Conservation (phyloP, 768 basidiomycete species). For the Suillus ampliporus region DNA sequence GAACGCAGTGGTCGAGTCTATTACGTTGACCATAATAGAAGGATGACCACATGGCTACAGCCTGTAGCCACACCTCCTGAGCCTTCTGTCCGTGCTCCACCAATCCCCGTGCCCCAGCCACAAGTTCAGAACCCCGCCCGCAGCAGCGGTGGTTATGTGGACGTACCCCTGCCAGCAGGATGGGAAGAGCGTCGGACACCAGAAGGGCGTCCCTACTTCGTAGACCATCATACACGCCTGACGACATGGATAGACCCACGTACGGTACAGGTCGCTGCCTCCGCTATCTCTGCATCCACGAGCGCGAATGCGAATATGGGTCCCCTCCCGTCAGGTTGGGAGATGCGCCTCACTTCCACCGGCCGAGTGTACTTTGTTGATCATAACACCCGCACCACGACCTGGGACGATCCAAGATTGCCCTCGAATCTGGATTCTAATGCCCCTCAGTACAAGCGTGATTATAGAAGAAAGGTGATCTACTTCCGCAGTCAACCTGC, state of each 20-base stretch:
- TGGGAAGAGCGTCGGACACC: slow-evolving; percentile 93
- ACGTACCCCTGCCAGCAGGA: slow-evolving; percentile 80
- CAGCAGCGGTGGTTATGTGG: slow-evolving; percentile 46
- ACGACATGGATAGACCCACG: slow-evolving; percentile 94
- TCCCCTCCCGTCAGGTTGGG: slow-evolving; percentile 90
- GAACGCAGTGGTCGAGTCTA: slow-evolving; percentile 68
- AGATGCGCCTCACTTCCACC: slow-evolving; percentile 90
- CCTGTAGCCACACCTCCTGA: slow-evolving; percentile 36
- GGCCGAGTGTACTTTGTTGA: slow-evolving; percentile 91
- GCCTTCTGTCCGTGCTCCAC: slow-evolving; percentile 22
- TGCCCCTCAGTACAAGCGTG: slow-evolving; percentile 95
- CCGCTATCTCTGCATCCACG: slow-evolving; percentile 48
- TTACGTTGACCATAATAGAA: slow-evolving; percentile 87
- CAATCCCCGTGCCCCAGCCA: slow-evolving; percentile 25
- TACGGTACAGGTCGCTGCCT: slow-evolving; percentile 51
- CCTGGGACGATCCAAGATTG: slow-evolving; percentile 92
- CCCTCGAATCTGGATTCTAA: slow-evolving; percentile 84
- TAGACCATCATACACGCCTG: slow-evolving; percentile 81
- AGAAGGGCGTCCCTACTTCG: slow-evolving; percentile 81
- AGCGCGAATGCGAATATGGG: slow-evolving; percentile 69
- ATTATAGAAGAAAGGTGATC: slow-evolving; percentile 89
- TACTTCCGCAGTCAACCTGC: slow-evolving; percentile 93
- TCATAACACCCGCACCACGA: slow-evolving; percentile 87
- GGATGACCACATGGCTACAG: slow-evolving; percentile 82
- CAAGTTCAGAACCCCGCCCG: slow-evolving; percentile 34